Evolutionary conservation across 495 filamentous ascomycete genomes (phyloP).

Genomic region (Xylaria flabelliformis): DNA sequence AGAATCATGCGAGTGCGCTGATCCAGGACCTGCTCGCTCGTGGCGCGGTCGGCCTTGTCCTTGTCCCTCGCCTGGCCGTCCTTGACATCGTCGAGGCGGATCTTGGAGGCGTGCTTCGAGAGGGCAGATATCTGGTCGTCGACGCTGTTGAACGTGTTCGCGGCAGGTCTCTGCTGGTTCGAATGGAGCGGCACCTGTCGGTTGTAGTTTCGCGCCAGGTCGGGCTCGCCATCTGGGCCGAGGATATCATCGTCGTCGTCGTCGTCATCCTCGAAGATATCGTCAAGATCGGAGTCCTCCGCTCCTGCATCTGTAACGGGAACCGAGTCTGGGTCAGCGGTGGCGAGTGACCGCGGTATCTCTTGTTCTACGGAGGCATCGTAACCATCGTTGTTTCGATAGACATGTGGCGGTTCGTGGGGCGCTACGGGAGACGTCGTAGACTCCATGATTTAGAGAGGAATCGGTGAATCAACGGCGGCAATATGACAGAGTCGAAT

Average conservation of each 20-base stretch:
- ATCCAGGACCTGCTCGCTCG: slow-evolving; percentile 91
- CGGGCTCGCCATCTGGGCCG: slow-evolving; percentile 63
- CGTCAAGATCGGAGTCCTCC: slow-evolving; percentile 52
- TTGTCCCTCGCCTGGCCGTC: slow-evolving; percentile 59
- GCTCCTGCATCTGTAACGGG: slow-evolving; percentile 40
- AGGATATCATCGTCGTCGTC: slow-evolving; percentile 61
- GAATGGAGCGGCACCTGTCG: slow-evolving; percentile 76
- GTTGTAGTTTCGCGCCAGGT: slow-evolving; percentile 91
- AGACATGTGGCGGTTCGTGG: slow-evolving; percentile 39
- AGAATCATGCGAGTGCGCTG: slow-evolving; percentile 93
- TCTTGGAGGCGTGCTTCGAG: slow-evolving; percentile 86
- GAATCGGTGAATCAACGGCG: too few species aligned
- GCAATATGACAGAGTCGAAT: not conserved
- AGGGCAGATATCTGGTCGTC: slow-evolving; percentile 88
- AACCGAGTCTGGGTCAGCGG: slow-evolving; percentile 26
- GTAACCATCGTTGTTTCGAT: slow-evolving; percentile 41
- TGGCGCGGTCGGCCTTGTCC: slow-evolving; percentile 92
- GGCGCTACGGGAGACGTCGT: slow-evolving; percentile 52
- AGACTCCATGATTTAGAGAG: slow-evolving; percentile 31
- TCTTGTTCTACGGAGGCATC: slow-evolving; percentile 33
- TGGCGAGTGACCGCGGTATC: slow-evolving; percentile 32
- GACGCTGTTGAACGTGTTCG: slow-evolving; percentile 76
- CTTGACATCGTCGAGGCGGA: slow-evolving; percentile 76
- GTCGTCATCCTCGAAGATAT: slow-evolving; percentile 52
- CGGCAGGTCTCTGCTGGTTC: slow-evolving; percentile 82